phyloP scores from a whole-genome alignment of 2,329 filamentous ascomycete genomes.

The Venturia asperata region DNA sequence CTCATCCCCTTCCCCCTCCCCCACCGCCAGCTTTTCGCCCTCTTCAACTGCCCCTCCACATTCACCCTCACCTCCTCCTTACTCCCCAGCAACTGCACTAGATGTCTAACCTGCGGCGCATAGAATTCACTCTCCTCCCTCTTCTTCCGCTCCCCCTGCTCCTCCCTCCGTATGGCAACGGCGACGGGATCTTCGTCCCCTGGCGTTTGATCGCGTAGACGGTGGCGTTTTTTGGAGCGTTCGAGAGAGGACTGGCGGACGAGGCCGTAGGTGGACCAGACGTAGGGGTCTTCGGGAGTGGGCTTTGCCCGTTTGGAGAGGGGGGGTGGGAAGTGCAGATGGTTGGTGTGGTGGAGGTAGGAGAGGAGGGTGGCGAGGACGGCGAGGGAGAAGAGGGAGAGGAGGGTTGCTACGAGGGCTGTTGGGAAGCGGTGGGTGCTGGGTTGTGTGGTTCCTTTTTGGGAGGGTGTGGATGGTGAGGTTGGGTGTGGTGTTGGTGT shows the following conservation, averaged over 20 bases:
- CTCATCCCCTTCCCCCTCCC: conserved; percentile 11
- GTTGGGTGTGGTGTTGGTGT: not conserved
- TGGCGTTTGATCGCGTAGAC: not conserved
- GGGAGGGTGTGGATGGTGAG: not conserved
- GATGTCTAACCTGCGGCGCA: conserved; percentile 16
- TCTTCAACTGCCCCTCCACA: not conserved
- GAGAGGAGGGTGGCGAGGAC: not conserved
- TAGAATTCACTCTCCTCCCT: conserved; percentile 8
- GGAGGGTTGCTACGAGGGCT: conserved; percentile 13
- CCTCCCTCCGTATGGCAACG: conserved; percentile 14
- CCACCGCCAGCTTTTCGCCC: conserved; percentile 3
- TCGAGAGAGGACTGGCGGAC: not conserved
- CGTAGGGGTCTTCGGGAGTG: not conserved
- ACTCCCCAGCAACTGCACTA: conserved; percentile 16
- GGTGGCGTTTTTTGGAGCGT: not conserved
- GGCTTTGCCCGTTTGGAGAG: not conserved
- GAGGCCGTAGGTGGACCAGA: conserved; percentile 16
- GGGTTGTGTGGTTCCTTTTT: not conserved
- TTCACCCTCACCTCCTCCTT: conserved; percentile 13
- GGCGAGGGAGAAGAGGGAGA: conserved; percentile 13
- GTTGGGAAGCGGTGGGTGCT: conserved; percentile 9
- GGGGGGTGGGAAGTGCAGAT: not conserved
- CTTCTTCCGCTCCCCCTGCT: conserved; percentile 1
- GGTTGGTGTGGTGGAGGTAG: conserved; percentile 1
- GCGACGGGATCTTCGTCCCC: conserved; percentile 5